Base-by-base conservation (phyloP, 768 basidiomycete genomes). In the Calvatia gigantea region DNA sequence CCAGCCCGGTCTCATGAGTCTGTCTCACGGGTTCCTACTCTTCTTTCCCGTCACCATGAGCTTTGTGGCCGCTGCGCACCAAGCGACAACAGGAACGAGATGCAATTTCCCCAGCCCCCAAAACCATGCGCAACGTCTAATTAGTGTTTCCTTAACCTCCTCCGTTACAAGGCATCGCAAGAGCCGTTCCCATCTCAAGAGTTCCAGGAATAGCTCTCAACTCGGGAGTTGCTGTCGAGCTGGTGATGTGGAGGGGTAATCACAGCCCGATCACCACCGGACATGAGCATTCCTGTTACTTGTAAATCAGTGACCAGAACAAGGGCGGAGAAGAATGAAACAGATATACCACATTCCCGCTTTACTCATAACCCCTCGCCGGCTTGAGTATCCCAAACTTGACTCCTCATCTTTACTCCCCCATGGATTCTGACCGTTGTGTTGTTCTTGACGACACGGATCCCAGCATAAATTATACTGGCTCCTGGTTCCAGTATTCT, bases 401-500 rank as follows among this genome's bases (percentile, higher is more conserved):
- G 12, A 37, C 17, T 37, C 35, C 11, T n/a, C 35, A 21, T 14
- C 25, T 0, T 42, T 23, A 11, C 17, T 42, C 41, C 19, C 19
- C 17, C 19, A 42, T 42, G 41, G 41, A 19, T 42, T 23, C 41
- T 7, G 21, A 47, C 29, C 29, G 70, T 39, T 65, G 62, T 58
- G 65, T 70, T 25, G 59, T 73, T 21, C 64, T 75, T 1, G 74
- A 75, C 59, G 74, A 75, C 50, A 65, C 66, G 2, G 67, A 71
- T 58, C 54, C 57, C 0, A 46, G 55, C 28, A 72, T 75, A 35
- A 58, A 55, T 4, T 74, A 74, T 44, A 58, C 51, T 2, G 64
- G 70, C 5, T 48, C 63, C 2, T 73, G 74, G 73, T 69, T 67
- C 35, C 29, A 31, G 32, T 67, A 67, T 47, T 6, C 29, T 31